phyloP scores from a whole-genome alignment of 495 filamentous ascomycete species.

The Tuber calosporum region DNA sequence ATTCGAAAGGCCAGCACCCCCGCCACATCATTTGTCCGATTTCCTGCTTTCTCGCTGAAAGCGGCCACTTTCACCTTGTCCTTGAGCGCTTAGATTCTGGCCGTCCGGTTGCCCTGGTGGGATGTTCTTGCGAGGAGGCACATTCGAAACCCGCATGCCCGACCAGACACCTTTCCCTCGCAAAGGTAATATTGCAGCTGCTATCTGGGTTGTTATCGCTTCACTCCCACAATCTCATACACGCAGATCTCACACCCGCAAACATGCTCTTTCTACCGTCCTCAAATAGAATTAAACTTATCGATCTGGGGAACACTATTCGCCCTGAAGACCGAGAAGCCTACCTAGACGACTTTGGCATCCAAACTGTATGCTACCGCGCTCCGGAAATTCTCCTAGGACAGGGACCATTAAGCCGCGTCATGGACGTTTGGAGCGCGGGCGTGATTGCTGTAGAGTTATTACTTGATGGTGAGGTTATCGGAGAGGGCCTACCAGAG shows the following conservation, averaged over 20 bases:
- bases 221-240: constrained; percentile 35
- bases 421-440: constrained; percentile 40
- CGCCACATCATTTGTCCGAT: constrained; percentile 31
- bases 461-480: constrained; percentile 26
- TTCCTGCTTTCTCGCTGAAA: constrained; percentile 26
- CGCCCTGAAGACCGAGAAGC: constrained; percentile 21
- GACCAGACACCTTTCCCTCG: constrained; percentile 27
- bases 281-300: constrained; percentile 36
- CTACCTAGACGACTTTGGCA: constrained; percentile 32
- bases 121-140: constrained; percentile 17
- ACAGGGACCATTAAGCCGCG: constrained; percentile 25
- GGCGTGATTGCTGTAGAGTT: constrained; percentile 39
- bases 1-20: constrained; percentile 16
- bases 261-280: constrained; percentile 37
- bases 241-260: constrained; percentile 39
- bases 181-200: constrained; percentile 35
- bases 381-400: constrained; percentile 40
- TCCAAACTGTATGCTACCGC: constrained; percentile 38
- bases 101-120: constrained; percentile 24
- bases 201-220: constrained; percentile 29
- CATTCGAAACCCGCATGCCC: constrained; percentile 32
- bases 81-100: constrained; percentile 33
- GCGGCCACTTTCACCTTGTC: constrained; percentile 32
- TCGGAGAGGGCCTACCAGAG: constrained; percentile 24
- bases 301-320: constrained; percentile 40